Evolutionary conservation across 1,139 yeast genomes (phyloP).

Genomic region (Sugiyamaella castrensis): DNA sequence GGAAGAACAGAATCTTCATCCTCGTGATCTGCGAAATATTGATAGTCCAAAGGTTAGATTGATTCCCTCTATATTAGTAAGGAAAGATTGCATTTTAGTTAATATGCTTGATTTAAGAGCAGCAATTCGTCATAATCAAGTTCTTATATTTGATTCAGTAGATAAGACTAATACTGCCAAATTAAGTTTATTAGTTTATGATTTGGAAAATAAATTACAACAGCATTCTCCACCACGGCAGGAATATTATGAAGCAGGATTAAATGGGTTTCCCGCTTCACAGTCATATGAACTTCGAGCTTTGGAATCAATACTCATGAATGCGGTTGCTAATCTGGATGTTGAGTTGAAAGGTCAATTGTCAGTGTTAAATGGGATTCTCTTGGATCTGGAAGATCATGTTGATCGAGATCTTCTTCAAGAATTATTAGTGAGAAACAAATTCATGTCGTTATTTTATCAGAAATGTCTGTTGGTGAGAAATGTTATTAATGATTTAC

Average conservation of each 20-base stretch:
- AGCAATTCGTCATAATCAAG: constrained; percentile 68
- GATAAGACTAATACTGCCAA: constrained; percentile 47
- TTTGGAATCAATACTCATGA: constrained; percentile 76
- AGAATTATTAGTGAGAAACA: constrained; percentile 71
- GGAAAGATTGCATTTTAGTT: constrained; percentile 75
- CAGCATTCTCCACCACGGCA: constrained; percentile 10
- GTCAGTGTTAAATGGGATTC: constrained; percentile 62
- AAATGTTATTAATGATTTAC: constrained; percentile 75
- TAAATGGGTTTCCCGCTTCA: constrained; percentile 18
- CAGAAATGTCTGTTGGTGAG: constrained; percentile 80
- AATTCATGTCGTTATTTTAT: constrained; percentile 68
- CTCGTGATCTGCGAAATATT: constrained; percentile 78
- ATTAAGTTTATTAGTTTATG: constrained; percentile 76
- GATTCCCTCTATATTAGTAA: constrained; percentile 78
- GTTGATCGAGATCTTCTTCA: constrained; percentile 77
- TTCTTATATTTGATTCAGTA: constrained; percentile 74
- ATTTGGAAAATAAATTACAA: constrained; percentile 72
- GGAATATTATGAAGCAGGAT: neutral
- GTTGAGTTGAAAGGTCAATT: constrained; percentile 74
- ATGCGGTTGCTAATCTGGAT: constrained; percentile 76
- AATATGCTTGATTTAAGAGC: constrained; percentile 83
- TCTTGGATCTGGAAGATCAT: constrained; percentile 75
- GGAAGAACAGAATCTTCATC: constrained; percentile 66
- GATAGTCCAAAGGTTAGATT: constrained; percentile 84
- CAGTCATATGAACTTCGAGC: constrained; percentile 77